These are phyloP conservation scores for Prunus mira DNA, from an alignment of 306 rosid species.

Conservation along the genomic window DNA sequence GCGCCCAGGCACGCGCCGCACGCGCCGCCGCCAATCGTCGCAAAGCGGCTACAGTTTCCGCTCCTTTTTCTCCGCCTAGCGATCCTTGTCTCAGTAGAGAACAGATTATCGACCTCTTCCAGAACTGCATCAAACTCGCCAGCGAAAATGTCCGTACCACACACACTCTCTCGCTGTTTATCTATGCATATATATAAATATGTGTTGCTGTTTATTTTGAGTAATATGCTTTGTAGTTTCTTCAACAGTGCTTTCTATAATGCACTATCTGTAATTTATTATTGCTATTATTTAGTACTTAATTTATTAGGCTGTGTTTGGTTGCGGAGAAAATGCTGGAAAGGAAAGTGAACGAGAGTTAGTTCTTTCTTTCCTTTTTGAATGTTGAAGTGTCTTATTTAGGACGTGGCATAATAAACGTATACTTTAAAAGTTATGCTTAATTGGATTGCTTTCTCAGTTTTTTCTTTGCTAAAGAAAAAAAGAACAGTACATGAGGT, in stretches of 20 bases:
- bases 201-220: no score
- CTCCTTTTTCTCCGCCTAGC: neutral
- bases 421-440: neutral
- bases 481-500: neutral
- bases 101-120: slow-evolving; percentile 80
- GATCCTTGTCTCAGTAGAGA: slow-evolving; percentile 60
- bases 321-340: neutral
- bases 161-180: neutral
- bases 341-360: neutral
- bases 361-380: neutral
- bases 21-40: slow-evolving; percentile 75
- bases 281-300: neutral
- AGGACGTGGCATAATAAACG: neutral
- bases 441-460: neutral
- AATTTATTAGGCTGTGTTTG: neutral
- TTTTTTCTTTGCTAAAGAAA: neutral
- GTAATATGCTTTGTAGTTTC: neutral
- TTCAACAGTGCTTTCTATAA: neutral
- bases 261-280: neutral
- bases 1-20: slow-evolving; percentile 86
- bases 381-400: neutral
- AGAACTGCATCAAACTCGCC: slow-evolving; percentile 90
- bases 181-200: neutral
- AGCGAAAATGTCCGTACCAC: slow-evolving; percentile 67
- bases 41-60: neutral